Percentiles rank a stretch among this genome's conserved stretches.
Conservation (phyloP, 2,329 filamentous ascomycete species). For the Paecilomyces dactylethromorphus region DNA sequence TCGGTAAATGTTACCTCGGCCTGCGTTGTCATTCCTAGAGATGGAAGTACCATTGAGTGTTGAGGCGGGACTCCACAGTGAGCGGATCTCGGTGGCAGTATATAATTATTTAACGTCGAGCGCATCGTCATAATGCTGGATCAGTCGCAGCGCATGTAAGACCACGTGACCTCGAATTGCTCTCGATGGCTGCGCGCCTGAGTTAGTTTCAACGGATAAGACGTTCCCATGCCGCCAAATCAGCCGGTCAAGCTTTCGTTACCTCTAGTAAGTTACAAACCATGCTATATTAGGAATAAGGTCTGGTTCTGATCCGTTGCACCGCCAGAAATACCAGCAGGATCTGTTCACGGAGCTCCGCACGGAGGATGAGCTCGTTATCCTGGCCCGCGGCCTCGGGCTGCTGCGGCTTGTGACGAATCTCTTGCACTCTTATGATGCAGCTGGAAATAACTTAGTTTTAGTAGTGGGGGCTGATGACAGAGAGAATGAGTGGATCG, state of each 20-base stretch:
- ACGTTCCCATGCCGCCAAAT: background rate
- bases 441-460: constrained; percentile 86
- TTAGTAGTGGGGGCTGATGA: constrained; percentile 85
- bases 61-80: no score
- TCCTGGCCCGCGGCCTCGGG: constrained; percentile 86
- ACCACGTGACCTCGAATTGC: background rate
- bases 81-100: no score
- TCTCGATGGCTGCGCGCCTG: background rate
- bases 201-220: constrained; percentile 3
- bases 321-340: constrained; percentile 72
- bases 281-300: background rate
- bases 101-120: no score
- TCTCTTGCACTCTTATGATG: constrained; percentile 92
- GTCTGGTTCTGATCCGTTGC: constrained; percentile 7
- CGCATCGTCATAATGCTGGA: background rate
- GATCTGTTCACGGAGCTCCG: constrained; percentile 87
- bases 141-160: background rate
- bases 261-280: background rate
- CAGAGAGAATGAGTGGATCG: constrained; percentile 93
- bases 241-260: background rate
- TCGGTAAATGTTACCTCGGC: no score
- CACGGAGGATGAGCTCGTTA: constrained; percentile 84
- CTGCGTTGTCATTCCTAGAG: no score
- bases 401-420: constrained; percentile 92
- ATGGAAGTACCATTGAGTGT: no score